phyloP scores from a whole-genome alignment of 352 stramenopile species.

The Pythium vanterpoolii region DNA sequence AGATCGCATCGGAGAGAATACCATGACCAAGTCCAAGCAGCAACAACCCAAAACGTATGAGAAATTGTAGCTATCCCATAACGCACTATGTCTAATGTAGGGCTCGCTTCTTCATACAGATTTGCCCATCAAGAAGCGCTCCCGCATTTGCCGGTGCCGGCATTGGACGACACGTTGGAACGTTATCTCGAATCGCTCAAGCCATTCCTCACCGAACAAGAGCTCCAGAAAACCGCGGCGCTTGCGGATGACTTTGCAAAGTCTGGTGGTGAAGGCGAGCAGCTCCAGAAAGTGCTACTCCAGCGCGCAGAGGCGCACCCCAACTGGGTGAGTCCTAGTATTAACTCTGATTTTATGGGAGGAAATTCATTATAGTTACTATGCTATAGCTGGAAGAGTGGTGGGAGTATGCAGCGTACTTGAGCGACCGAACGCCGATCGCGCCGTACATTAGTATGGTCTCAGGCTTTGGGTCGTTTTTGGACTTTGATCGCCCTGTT shows the following conservation, averaged over 20 bases:
- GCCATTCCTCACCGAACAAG: conserved; percentile 55
- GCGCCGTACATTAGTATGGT: conserved; percentile 93
- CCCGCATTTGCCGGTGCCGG: conserved; percentile 78
- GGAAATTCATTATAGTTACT: background rate
- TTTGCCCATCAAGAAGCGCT: conserved; percentile 63
- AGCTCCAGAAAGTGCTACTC: conserved; percentile 46
- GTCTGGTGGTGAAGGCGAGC: conserved; percentile 40
- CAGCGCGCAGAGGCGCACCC: conserved; percentile 37
- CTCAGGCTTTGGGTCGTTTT: conserved; percentile 94
- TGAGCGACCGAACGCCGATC: conserved; percentile 76
- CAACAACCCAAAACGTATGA: conserved; percentile 16
- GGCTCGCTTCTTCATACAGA: conserved; percentile 2
- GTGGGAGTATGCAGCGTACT: conserved; percentile 90
- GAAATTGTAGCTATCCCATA: background rate
- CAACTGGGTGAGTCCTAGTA: conserved; percentile 47
- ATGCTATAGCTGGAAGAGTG: conserved; percentile 73
- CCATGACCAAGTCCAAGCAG: conserved; percentile 22
- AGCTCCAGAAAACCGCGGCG: conserved; percentile 32
- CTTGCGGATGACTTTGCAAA: conserved; percentile 49
- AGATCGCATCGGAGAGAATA: conserved; percentile 5
- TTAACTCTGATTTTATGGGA: background rate
- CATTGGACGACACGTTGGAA: conserved; percentile 78
- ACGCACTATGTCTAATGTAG: background rate
- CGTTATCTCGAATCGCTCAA: conserved; percentile 79
- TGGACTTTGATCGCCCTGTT: conserved; percentile 77